Percentiles rank a stretch among this genome's conserved stretches.
phyloP scores from a whole-genome alignment of 352 stramenopile species.

The Phytophthora sojae region DNA sequence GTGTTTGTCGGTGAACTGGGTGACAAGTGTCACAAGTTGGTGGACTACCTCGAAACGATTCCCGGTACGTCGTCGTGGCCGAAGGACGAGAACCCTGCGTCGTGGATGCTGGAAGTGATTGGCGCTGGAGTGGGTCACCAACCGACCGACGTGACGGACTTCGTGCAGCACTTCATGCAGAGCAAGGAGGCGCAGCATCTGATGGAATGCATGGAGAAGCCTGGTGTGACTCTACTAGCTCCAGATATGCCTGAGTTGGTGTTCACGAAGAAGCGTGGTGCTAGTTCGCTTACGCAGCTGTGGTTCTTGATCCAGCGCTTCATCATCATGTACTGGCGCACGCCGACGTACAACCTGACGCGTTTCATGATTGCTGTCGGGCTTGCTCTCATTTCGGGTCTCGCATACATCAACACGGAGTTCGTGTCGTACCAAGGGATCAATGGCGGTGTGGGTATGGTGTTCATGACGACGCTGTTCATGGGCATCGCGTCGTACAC shows the following conservation, averaged over 20 bases:
- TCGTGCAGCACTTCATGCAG: slow-evolving; percentile 41
- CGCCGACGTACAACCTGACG: slow-evolving; percentile 76
- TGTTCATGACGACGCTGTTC: slow-evolving; percentile 83
- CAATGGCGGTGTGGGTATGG: slow-evolving; percentile 58
- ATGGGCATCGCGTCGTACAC: slow-evolving; percentile 72
- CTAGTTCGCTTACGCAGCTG: slow-evolving; percentile 23
- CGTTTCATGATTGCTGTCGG: slow-evolving; percentile 62
- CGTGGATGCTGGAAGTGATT: slow-evolving; percentile 35
- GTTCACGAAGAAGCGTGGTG: slow-evolving; percentile 38
- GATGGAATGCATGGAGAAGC: slow-evolving; percentile 25
- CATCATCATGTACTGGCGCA: slow-evolving; percentile 46
- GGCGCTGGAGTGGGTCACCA: slow-evolving; percentile 31
- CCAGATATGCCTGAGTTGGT: slow-evolving; percentile 20
- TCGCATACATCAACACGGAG: slow-evolving; percentile 48
- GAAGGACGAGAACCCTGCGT: slow-evolving; percentile 17
- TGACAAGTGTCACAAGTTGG: slow-evolving; percentile 41
- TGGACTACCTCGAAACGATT: slow-evolving; percentile 48
- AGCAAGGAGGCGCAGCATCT: slow-evolving; percentile 25
- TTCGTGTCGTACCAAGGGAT: slow-evolving; percentile 39
- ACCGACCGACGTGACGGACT: slow-evolving; percentile 31
- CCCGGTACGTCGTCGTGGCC: no score
- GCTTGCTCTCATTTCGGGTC: slow-evolving; percentile 70
- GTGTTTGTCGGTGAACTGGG: slow-evolving; percentile 86
- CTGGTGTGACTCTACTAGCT: slow-evolving; percentile 14
- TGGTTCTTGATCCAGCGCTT: slow-evolving; percentile 25